Percentiles rank a stretch among this genome's conserved stretches.
Evolutionary conservation across 164 flowering plant species (phyloP).

Genomic region (Macadamia tetraphylla): DNA sequence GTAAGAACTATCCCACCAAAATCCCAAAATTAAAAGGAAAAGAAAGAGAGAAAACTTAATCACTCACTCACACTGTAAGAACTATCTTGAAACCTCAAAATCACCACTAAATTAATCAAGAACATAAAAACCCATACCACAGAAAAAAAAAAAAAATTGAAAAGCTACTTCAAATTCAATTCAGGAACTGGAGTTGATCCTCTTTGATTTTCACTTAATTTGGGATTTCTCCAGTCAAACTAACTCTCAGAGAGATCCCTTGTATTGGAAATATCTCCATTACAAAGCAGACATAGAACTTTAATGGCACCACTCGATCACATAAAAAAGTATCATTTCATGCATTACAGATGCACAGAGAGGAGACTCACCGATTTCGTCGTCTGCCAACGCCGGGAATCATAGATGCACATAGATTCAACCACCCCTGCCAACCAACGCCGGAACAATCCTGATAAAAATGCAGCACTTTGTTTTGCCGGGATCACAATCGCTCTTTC

Average conservation of each 20-base stretch:
- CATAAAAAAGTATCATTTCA: background rate
- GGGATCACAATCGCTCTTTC: no score
- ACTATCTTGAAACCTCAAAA: constrained; percentile 9
- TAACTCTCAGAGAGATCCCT: constrained; percentile 4
- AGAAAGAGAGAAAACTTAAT: constrained; percentile 8
- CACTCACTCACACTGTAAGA: background rate
- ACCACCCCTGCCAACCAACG: no score
- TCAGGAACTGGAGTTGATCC: background rate
- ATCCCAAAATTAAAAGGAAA: background rate
- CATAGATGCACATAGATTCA: no score
- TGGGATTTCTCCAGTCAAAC: background rate
- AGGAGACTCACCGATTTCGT: no score
- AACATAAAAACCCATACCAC: background rate
- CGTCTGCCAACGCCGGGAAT: no score
- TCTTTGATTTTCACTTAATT: constrained; percentile 8
- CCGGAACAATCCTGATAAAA: no score
- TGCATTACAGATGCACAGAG: no score
- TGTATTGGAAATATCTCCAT: background rate
- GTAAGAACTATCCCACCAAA: no score
- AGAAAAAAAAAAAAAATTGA: background rate
- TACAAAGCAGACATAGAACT: background rate
- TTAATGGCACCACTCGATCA: constrained; percentile 6
- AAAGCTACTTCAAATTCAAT: background rate
- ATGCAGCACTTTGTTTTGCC: no score
- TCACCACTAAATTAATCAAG: constrained; percentile 12